phyloP scores from a whole-genome alignment of 169 alveolate genomes.

The Ichthyophthirius multifiliis region DNA sequence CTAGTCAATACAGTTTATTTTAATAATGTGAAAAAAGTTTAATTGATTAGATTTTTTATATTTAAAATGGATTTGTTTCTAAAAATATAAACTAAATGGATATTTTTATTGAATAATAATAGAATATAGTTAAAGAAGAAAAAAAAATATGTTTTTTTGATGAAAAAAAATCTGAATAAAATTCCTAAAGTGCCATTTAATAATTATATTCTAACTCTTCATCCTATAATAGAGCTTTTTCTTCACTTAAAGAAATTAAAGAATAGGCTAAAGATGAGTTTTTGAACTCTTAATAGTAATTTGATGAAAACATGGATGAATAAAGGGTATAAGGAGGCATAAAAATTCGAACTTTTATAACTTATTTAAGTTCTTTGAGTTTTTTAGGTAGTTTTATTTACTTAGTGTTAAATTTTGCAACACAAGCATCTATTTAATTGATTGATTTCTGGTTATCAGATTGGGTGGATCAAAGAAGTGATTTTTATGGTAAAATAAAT shows the following conservation, averaged over 20 bases:
- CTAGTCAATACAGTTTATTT: conserved; percentile 14
- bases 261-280: not conserved
- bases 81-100: not conserved
- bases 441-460: not conserved
- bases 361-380: not conserved
- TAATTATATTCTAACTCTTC: no score
- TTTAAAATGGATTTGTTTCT: not conserved
- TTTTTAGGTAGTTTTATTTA: not conserved
- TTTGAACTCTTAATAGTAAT: not conserved
- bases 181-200: no score
- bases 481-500: no score
- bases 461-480: not conserved
- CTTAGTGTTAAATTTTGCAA: not conserved
- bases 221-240: no score
- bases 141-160: not conserved
- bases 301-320: not conserved
- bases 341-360: not conserved
- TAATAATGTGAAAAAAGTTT: not conserved
- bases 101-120: not conserved
- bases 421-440: not conserved
- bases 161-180: no score
- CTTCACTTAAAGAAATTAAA: no score
- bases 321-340: not conserved
- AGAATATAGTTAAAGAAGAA: not conserved
- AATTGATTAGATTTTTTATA: not conserved